Evolutionary conservation across 805 yeast genomes (phyloP), one percentile per base, ranked within the genome.

Genomic region (Priceomyces haplophilus): DNA sequence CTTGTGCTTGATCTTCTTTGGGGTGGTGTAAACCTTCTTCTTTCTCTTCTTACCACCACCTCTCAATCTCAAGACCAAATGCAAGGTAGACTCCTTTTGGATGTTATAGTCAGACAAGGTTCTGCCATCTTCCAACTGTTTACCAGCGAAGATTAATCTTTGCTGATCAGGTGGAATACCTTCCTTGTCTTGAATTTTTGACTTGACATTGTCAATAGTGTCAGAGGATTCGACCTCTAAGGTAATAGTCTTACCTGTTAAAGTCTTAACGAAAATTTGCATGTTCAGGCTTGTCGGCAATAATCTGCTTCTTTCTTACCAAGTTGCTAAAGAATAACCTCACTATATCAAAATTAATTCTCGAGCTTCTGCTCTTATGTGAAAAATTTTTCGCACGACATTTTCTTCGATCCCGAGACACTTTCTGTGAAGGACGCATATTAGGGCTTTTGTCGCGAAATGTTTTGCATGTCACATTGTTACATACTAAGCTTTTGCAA

Each of bases 21-120:
- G 99, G 72, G 98, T 91, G 80, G 98, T 91, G 91, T 91, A 93
- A 73, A 89, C 97, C 95, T 91, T 91, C 97, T 93, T 93, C 93
- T 93, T 93, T 85, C 96, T 91, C 93, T 93, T 93, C 88, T 90
- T 93, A 82, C 96, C 96, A 73, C 75, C 76, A 82, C 95, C 97
- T 83, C 97, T 88, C 76, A 89, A 84, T 84, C 97, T 90, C 55
- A 90, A 80, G 61, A 90, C 97, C 75, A 90, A 82, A 73, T 90
- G 97, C 47, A 91, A 76, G 56, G 99, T 91, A 52, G 99, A 91
- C 82, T 91, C 99, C 86, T 91, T 91, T 80, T 91, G 98, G 79
- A 91, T 93, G 89, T 91, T 91, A 95, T 93, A 93, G 82, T 91
- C 98, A 59, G 96, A 86, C 63, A 91, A 81, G 59, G 98, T 93